Base-by-base conservation (phyloP, 2,329 filamentous ascomycete species). In the Pyrenophora seminiperda region DNA sequence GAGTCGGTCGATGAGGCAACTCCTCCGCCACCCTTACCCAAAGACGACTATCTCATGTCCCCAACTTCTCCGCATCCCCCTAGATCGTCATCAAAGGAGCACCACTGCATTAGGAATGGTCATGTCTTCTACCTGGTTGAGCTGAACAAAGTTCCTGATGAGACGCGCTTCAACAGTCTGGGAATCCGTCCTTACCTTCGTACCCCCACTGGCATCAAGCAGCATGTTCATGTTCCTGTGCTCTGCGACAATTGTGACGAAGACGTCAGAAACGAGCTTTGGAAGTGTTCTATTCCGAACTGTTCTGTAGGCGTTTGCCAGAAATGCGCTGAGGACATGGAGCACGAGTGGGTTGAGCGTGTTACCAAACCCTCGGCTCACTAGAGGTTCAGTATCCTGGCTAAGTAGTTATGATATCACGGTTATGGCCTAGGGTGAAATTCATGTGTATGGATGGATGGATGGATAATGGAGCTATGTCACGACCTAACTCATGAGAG, bases 91-190 rank as follows among this genome's bases (percentile, higher is more conserved):
- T 34, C 39, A 22, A 63, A 51, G 22, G 53, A 65, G 34, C 54
- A 64, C 44, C 47, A 54, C 14, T 68, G 65, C 32, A 34, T 66
- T 20, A 45, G 37, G 18, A 56, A 53, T 27, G 60, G 61, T 13
- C 65, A 68, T 27, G 49, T 60, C 11, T 65, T 67, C 30, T 56
- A 52, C 33, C 51, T 54, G 0, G 39, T 63, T 20, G 42, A 61
- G 15, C 39, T 66, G 19, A 50, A 54, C n/a, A 33, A 30, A 0
- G 53, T 63, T 3, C 61, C 60, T 9, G 56, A 64, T 11, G 36
- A 51, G 17, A 39, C 53, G 2, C n/a, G 30, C 14, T 47, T 64
- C 46, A 65, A 65, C 39, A 44, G 30, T 7, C 15, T 65, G 11
- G 53, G 54, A 22, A 58, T 62, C 2, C 50, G 56, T 2, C 56